Conservation (phyloP, 768 basidiomycete species). For the Trametes cinnabarina region DNA sequence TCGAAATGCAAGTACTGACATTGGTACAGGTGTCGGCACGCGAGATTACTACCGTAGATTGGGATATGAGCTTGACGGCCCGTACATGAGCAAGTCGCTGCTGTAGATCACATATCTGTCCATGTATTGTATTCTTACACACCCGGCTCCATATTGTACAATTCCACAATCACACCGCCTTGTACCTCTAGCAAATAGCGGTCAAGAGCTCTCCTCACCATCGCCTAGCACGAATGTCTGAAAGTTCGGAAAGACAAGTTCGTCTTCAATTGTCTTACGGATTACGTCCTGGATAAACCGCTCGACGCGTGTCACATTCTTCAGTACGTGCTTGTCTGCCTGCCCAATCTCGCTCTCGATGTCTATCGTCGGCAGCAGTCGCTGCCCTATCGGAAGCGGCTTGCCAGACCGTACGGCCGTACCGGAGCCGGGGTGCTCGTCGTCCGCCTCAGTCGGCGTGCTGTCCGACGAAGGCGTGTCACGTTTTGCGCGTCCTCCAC, state of each 20-base stretch:
- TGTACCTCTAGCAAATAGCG: not conserved
- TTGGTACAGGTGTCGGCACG: conserved; percentile 81
- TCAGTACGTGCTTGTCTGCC: conserved; percentile 90
- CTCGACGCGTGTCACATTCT: conserved; percentile 95
- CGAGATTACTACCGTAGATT: conserved; percentile 94
- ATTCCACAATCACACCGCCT: not conserved
- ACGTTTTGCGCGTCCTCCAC: conserved; percentile 36
- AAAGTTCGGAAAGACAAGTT: conserved; percentile 95
- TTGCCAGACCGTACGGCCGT: conserved; percentile 49
- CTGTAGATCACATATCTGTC: conserved; percentile 19
- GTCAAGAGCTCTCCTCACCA: conserved; percentile 4
- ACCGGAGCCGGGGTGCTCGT: conserved; percentile 41
- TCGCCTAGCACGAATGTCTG: conserved; percentile 56
- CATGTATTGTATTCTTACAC: conserved; percentile 13
- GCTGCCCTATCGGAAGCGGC: conserved; percentile 74
- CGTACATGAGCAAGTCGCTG: conserved; percentile 93
- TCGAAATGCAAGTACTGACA: not conserved
- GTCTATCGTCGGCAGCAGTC: conserved; percentile 79
- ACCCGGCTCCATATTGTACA: conserved; percentile 13
- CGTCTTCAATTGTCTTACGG: conserved; percentile 92
- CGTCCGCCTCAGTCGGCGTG: conserved; percentile 62
- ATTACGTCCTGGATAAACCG: conserved; percentile 94
- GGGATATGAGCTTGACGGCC: conserved; percentile 93
- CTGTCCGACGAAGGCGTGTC: conserved; percentile 37
- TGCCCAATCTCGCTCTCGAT: conserved; percentile 98